Conservation (phyloP, 2,329 filamentous ascomycete species). For the Allantophomopsis lycopodina region DNA sequence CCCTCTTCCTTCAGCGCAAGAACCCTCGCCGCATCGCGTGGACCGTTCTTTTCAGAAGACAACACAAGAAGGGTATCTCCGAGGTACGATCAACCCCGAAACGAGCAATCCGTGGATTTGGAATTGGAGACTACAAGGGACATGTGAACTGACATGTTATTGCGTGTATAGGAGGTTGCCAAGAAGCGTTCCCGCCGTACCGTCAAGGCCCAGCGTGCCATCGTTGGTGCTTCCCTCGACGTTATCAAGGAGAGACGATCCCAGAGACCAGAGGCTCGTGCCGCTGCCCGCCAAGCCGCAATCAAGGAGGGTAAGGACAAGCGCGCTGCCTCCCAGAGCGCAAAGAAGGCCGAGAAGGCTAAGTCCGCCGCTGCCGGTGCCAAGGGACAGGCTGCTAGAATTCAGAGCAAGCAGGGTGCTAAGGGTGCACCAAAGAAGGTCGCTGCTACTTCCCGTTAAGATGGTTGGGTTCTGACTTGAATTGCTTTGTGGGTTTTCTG, state of each 20-base stretch:
- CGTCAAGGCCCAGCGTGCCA: constrained; percentile 97
- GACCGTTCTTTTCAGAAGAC: constrained; percentile 95
- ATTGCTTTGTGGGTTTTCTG: constrained; percentile 5
- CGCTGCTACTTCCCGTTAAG: constrained; percentile 75
- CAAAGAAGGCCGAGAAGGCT: constrained; percentile 99
- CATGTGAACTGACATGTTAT: constrained; percentile 1
- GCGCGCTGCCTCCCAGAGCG: constrained; percentile 74
- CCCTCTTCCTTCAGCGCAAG: constrained; percentile 99
- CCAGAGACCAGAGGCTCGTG: constrained; percentile 89
- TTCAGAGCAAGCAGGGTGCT: constrained; percentile 92
- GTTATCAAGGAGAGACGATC: constrained; percentile 98
- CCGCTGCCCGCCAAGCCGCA: constrained; percentile 75
- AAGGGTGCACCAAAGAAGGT: constrained; percentile 85
- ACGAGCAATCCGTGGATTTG: not conserved
- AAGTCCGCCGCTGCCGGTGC: constrained; percentile 65
- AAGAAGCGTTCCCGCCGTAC: constrained; percentile 99
- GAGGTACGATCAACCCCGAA: constrained; percentile 57
- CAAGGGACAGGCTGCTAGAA: constrained; percentile 67
- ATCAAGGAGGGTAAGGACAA: constrained; percentile 99
- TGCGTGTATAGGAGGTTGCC: constrained; percentile 72
- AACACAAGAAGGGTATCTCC: constrained; percentile 99
- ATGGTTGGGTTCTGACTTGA: constrained; percentile 3
- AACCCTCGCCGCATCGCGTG: constrained; percentile 99
- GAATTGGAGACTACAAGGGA: not conserved
- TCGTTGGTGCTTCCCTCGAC: constrained; percentile 97